Conservation (phyloP, 768 basidiomycete species). For the Calocera viscosa region DNA sequence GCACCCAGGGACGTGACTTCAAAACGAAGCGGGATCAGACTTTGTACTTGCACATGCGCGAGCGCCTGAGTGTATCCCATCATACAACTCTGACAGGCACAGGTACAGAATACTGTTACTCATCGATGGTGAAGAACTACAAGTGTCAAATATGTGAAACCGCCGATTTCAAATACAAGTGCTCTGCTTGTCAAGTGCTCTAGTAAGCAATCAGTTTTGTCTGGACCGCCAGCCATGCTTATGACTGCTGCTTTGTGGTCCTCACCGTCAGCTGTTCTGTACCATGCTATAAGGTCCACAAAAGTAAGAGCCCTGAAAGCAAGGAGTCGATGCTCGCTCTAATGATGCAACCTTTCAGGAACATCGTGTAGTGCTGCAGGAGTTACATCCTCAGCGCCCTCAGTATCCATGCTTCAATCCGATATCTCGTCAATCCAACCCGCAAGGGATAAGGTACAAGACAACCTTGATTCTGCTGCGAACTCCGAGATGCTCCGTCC, state of each 20-base stretch:
- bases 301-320: neutral
- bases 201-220: neutral
- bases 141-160: constrained; percentile 6
- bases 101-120: neutral
- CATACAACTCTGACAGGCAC: neutral
- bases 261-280: neutral
- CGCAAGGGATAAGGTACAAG: too few species aligned
- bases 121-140: constrained; percentile 1
- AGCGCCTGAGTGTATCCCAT: too few species aligned
- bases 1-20: neutral
- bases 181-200: constrained; percentile 6
- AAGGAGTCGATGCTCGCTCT: neutral
- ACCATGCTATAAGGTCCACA: neutral
- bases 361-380: neutral
- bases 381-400: neutral
- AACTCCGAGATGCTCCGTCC: neutral
- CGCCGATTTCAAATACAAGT: neutral
- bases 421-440: too few species aligned
- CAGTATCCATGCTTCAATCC: too few species aligned
- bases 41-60: too few species aligned
- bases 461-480: too few species aligned
- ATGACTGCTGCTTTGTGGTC: neutral
- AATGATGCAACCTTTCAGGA: neutral
- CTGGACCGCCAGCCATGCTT: neutral
- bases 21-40: too few species aligned